Evolutionary conservation across 768 basidiomycete genomes (phyloP).

Genomic region (Ephemerocybe angulata): DNA sequence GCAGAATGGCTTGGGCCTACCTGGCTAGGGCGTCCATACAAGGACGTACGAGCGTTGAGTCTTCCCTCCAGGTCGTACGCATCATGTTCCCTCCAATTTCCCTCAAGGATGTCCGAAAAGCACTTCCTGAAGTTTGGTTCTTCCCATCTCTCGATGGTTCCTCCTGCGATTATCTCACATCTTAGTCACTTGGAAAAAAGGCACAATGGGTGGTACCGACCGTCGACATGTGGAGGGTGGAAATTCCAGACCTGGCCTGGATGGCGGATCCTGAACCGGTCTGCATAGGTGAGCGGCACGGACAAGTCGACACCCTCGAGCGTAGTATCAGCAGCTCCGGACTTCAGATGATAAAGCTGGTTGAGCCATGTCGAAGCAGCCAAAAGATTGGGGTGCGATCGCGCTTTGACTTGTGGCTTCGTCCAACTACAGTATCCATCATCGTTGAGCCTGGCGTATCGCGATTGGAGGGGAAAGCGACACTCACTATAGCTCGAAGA

Average conservation of each 20-base stretch:
- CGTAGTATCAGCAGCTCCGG: conserved; percentile 33
- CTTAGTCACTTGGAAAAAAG: too few species aligned
- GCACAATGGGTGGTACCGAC: conserved; percentile 17
- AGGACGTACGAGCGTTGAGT: conserved; percentile 55
- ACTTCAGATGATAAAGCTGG: conserved; percentile 51
- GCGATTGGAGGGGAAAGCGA: neutral
- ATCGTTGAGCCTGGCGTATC: neutral
- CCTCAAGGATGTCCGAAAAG: conserved; percentile 57
- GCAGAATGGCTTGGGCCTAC: conserved; percentile 1
- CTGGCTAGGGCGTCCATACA: conserved; percentile 49
- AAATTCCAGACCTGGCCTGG: conserved; percentile 55
- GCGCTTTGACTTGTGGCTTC: conserved; percentile 59
- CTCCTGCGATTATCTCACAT: conserved; percentile 40
- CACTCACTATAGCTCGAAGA: conserved; percentile 65
- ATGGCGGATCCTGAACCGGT: conserved; percentile 70
- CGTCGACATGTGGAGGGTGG: conserved; percentile 44
- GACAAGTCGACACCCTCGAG: conserved; percentile 60
- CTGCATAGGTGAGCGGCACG: conserved; percentile 65
- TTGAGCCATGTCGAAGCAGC: conserved; percentile 58
- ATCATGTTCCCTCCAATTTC: conserved; percentile 63
- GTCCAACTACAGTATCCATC: conserved; percentile 31
- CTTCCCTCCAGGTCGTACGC: conserved; percentile 61
- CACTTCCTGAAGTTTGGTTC: conserved; percentile 55
- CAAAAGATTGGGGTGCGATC: conserved; percentile 64
- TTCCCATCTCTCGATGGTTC: conserved; percentile 74